phyloP scores from a whole-genome alignment of 2,329 filamentous ascomycete genomes.

The Amylocarpus encephaloides region DNA sequence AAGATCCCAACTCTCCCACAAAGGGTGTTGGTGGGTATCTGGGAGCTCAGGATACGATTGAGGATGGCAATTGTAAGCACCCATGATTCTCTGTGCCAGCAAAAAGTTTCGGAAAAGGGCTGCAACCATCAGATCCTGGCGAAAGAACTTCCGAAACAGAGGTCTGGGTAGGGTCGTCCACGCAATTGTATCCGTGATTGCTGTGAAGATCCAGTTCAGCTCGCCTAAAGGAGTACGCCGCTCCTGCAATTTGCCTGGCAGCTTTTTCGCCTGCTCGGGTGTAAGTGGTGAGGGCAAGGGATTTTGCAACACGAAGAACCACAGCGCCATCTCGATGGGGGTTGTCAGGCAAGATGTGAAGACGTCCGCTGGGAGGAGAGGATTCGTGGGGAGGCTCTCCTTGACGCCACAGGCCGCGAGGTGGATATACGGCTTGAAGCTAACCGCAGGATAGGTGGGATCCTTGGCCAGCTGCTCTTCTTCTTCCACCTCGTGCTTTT shows the following conservation, averaged over 20 bases:
- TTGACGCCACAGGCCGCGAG: conserved; percentile 85
- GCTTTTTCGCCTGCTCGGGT: conserved; percentile 77
- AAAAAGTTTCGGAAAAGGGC: conserved; percentile 95
- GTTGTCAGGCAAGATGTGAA: conserved; percentile 96
- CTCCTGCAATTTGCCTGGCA: conserved; percentile 88
- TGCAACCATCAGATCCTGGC: conserved; percentile 98
- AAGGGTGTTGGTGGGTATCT: conserved; percentile 85
- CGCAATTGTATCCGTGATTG: conserved; percentile 96
- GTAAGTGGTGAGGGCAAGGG: conserved; percentile 55
- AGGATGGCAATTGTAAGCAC: conserved; percentile 90
- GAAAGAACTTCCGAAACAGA: conserved; percentile 92
- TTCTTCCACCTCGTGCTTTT: conserved; percentile 91
- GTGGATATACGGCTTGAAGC: conserved; percentile 68
- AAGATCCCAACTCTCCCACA: conserved; percentile 97
- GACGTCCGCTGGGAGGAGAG: conserved; percentile 83
- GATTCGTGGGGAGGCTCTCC: conserved; percentile 92
- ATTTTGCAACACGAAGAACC: conserved; percentile 94
- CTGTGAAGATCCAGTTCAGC: conserved; percentile 98
- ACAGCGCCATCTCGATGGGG: conserved; percentile 93
- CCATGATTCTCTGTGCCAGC: conserved; percentile 91
- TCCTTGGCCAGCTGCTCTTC: conserved; percentile 69
- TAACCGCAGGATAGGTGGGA: conserved; percentile 75
- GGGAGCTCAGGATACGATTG: conserved; percentile 89
- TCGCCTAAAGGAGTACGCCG: conserved; percentile 89
- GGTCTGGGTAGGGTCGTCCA: conserved; percentile 91